Evolutionary conservation across 1,284 basidiomycete genomes (phyloP).

Genomic region (Ganoderma multipileum): DNA sequence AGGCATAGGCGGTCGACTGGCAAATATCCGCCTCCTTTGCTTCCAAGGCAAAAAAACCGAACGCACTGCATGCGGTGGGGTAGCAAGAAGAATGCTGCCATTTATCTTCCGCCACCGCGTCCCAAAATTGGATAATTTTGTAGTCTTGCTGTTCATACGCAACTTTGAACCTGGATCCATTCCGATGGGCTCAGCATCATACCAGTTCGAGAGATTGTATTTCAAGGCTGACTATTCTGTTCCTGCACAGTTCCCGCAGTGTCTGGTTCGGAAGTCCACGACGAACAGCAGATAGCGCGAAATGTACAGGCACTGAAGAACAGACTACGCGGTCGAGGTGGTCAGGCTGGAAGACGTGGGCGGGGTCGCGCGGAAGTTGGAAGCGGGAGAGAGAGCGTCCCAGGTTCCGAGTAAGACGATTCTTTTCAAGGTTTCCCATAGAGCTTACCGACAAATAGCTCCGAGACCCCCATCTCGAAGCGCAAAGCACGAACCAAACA

Average conservation of each 20-base stretch:
- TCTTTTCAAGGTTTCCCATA: slow-evolving; percentile 7
- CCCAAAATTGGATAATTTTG: not conserved
- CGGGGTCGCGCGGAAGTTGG: slow-evolving; percentile 56
- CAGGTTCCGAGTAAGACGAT: slow-evolving; percentile 67
- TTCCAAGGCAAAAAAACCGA: not conserved
- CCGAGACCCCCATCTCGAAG: slow-evolving; percentile 58
- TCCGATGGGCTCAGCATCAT: not conserved
- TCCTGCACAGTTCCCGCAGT: slow-evolving; percentile 59
- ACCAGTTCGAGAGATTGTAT: not conserved
- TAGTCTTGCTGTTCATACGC: not conserved
- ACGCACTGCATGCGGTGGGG: not conserved
- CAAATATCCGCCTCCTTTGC: not conserved
- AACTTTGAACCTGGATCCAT: not conserved
- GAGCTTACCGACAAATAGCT: slow-evolving; percentile 46
- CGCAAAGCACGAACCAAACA: slow-evolving; percentile 74
- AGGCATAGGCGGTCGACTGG: not conserved
- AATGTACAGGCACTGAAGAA: slow-evolving; percentile 93
- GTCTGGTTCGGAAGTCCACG: slow-evolving; percentile 62
- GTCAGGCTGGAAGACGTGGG: slow-evolving; percentile 60
- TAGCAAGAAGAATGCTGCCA: no score
- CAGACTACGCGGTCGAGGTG: slow-evolving; percentile 75
- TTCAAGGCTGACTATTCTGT: slow-evolving; percentile 1
- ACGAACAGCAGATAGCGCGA: slow-evolving; percentile 90
- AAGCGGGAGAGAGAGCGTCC: slow-evolving; percentile 66
- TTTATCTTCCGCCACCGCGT: not conserved